These are phyloP conservation scores for Huntiella decipiens DNA, from an alignment of 2,329 filamentous ascomycete species.

Conservation along the genomic window DNA sequence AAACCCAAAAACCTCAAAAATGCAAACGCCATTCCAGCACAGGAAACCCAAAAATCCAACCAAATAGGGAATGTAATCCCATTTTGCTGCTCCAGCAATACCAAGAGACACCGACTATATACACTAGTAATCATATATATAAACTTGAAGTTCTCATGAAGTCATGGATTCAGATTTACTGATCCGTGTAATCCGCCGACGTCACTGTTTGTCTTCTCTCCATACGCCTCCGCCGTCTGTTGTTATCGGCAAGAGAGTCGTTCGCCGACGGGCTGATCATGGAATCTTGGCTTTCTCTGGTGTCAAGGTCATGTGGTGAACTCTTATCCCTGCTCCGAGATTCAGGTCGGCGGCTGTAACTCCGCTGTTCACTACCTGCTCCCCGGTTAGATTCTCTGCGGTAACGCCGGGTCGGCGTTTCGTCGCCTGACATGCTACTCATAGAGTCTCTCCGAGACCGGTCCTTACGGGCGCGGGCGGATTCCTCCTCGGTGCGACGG, in stretches of 20 bases:
- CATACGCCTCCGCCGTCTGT: conserved; percentile 31
- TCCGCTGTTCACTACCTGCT: conserved; percentile 7
- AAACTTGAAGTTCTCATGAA: too few species aligned
- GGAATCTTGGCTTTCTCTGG: conserved; percentile 27
- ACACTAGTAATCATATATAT: not conserved
- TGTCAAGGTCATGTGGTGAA: conserved; percentile 37
- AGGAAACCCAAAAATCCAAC: conserved; percentile 1
- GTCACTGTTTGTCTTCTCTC: conserved; percentile 29
- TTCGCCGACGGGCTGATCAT: conserved; percentile 28
- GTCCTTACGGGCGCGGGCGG: conserved; percentile 18
- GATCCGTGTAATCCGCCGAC: conserved; percentile 4
- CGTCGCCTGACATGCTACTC: conserved; percentile 38
- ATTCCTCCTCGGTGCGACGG: conserved; percentile 41
- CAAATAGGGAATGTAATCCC: not conserved
- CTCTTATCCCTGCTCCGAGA: conserved; percentile 39
- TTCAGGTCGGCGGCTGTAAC: conserved; percentile 17
- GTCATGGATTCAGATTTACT: not conserved
- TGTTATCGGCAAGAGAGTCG: conserved; percentile 27
- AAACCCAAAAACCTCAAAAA: not conserved
- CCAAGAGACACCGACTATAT: not conserved
- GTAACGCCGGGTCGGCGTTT: conserved; percentile 29
- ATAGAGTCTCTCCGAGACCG: conserved; percentile 29
- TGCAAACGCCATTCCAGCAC: not conserved
- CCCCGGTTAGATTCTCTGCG: conserved; percentile 26
- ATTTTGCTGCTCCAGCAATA: not conserved